Conservation (phyloP, 306 rosid genomes). For the Inga laurina region DNA sequence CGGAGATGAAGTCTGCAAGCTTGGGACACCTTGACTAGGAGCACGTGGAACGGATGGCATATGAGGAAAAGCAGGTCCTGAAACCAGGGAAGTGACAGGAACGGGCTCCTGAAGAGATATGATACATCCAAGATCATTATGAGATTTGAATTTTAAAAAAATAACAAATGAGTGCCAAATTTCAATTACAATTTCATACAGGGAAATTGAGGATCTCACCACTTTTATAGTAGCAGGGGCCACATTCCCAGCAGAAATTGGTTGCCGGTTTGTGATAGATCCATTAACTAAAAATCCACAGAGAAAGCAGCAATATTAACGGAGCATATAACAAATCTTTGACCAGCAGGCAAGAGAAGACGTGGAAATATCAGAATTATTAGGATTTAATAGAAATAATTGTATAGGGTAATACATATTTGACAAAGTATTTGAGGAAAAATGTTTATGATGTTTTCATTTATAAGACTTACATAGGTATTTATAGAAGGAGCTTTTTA, state of each 20-base stretch:
- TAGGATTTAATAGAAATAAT: background rate
- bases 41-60: constrained; percentile 71
- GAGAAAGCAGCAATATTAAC: constrained; percentile 18
- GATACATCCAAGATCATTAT: constrained; percentile 27
- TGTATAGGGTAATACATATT: background rate
- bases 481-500: too few relatives aligned
- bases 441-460: too few relatives aligned
- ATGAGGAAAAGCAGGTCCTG: constrained; percentile 74
- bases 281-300: constrained; percentile 70
- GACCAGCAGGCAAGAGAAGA: constrained; percentile 31
- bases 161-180: background rate
- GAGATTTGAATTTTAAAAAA: constrained; percentile 19
- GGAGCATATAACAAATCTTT: constrained; percentile 9
- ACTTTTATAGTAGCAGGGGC: constrained; percentile 90
- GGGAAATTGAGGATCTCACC: constrained; percentile 48
- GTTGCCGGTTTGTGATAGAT: constrained; percentile 68
- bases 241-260: constrained; percentile 62
- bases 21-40: constrained; percentile 76
- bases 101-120: constrained; percentile 72
- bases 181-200: constrained; percentile 11
- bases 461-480: too few relatives aligned
- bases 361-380: background rate
- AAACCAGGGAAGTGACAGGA: constrained; percentile 71
- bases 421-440: too few relatives aligned
- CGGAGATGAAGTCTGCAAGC: constrained; percentile 89